Evolutionary conservation across 2,329 filamentous ascomycete genomes (phyloP), one percentile per base, ranked within the genome.

Genomic region (Neonectria coccinea): DNA sequence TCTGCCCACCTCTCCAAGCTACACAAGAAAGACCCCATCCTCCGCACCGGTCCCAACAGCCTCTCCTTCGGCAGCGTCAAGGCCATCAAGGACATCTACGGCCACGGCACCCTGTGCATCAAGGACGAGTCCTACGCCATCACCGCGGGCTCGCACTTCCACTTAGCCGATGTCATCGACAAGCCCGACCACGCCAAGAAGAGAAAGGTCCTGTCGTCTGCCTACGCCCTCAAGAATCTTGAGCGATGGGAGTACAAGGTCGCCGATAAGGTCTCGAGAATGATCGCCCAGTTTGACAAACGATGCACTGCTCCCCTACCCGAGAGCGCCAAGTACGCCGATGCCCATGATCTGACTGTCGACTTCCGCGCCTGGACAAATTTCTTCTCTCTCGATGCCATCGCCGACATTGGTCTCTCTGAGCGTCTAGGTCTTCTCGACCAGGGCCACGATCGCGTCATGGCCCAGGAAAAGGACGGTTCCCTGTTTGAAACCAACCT

Each of bases 181-280:
- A 84, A 84, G 73, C 72, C 76, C n/a, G 83, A 86, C 9, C 85
- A 88, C 63, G 78, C 81, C 3, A 76, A 81, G 3, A 86, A 86
- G 73, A 80, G 84, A 42, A 83, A 83, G 67, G 78, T 85, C 4
- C 70, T 87, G 2, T 82, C 83, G 1, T 80, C 80, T 1, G 84
- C 85, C 2, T 87, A 86, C 62, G 84, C 85, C 0, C 71, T 85
- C 53, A 84, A 85, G 73, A 86, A 86, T 67, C 80, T 86, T 1
- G 84, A 86, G 67, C 77, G 76, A 1, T 86, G 85, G 84, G 85
- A 86, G 67, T 80, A 82, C 76, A 86, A 86, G 70, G 83, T 87
- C 4, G 82, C 82, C 18, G 84, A 86, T 68, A 86, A 86, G 73
- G 79, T 80, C 0, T 71, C 78, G 6, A 77, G 81, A 27, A 73